Base-by-base conservation (phyloP, 2,329 filamentous ascomycete genomes). In the Pseudopithomyces chartarum region DNA sequence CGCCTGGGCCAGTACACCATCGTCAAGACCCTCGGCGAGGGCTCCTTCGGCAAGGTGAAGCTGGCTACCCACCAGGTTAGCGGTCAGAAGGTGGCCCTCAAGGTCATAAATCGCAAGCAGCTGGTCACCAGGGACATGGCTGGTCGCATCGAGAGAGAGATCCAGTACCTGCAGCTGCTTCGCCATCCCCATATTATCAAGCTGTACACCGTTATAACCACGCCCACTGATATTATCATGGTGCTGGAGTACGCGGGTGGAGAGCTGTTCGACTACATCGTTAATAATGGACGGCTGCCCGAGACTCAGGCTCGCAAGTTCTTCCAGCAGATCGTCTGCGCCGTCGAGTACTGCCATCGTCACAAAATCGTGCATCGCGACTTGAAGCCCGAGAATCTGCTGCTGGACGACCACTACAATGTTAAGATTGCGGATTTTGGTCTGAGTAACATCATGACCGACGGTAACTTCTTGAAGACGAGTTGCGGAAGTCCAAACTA, bases 351-450 rank as follows among this genome's bases (percentile, higher is more conserved):
- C 80, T 99, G 95, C 73, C 95, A 99, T 79, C 87, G 95, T 60
- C 95, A 99, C 82, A 98, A 98, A 81, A 98, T 99, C 70, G 95
- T 98, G 39, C 95, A 99, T 78, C 90, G 95, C 75, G 95, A 99
- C 76, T 80, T 99, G 60, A 99, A 99, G 77, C 95, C 95, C 10
- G 95, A 99, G 81, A 99, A 99, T 73, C 80, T 99, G 47, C 85
- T 99, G 42, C 87, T 99, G 50, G 95, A 99, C 78, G 91, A 96
- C 63, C 89, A 96, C 57, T 89, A 97, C 72, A 97, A 99, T 70
- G 94, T 99, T 78, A 99, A 99, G 81, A 99, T 99, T 79, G 95
- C 95, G 69, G 95, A 99, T 78, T 99, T 99, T 67, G 95, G 95
- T 56, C 83, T 99, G 55, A 98, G 94, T 81, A 99, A 99, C 75